Evolutionary conservation across 306 rosid species (phyloP).

Genomic region (Adenanthera pavonina): DNA sequence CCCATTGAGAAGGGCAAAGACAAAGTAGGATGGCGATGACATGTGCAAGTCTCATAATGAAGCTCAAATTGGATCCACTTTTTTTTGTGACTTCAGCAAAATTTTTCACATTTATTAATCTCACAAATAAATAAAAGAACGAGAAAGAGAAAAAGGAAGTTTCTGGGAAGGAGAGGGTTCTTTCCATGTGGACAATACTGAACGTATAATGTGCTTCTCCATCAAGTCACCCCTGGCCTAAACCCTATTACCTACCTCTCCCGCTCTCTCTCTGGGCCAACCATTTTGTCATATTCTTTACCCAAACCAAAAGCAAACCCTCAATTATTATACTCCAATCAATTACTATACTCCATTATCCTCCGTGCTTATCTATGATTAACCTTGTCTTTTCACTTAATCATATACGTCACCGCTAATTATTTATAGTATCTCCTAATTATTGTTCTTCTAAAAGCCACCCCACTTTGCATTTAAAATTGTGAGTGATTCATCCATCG

Average conservation of each 20-base stretch:
- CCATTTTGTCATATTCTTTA: too few species aligned
- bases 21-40: constrained; percentile 58
- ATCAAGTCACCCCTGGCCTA: constrained; percentile 34
- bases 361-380: constrained; percentile 46
- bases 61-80: constrained; percentile 43
- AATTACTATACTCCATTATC: neutral
- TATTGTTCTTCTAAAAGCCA: constrained; percentile 13
- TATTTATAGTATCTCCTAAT: neutral
- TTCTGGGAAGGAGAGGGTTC: constrained; percentile 40
- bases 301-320: neutral
- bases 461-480: neutral
- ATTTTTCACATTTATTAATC: constrained; percentile 23
- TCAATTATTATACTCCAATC: constrained; percentile 35
- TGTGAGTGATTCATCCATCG: neutral
- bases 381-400: constrained; percentile 17
- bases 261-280: too few species aligned
- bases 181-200: constrained; percentile 39
- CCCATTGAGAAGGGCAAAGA: constrained; percentile 31
- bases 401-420: constrained; percentile 7
- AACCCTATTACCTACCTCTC: neutral
- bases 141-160: constrained; percentile 13
- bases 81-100: constrained; percentile 49
- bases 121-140: neutral
- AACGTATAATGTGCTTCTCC: constrained; percentile 34
- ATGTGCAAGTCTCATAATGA: constrained; percentile 37